Base-by-base conservation (phyloP, 768 basidiomycete species). In the Phaffia australis region DNA sequence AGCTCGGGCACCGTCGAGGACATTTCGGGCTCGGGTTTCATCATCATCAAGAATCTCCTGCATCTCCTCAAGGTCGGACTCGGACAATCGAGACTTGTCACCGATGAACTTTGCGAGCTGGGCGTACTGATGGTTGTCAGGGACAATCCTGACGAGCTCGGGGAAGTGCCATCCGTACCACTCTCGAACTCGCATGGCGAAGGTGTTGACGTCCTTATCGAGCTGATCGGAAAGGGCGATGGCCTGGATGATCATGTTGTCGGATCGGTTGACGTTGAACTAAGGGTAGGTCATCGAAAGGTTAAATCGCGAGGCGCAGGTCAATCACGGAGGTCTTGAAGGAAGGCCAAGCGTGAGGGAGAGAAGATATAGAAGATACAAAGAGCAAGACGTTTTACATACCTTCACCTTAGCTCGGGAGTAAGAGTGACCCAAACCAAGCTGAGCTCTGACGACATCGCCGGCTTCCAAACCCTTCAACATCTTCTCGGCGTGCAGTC, bases 141-240 rank as follows among this genome's bases (percentile, higher is more conserved):
- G 84, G 70, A 98, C 87, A 75, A 99, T 97, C 80, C 95, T 97
- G 68, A 87, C 88, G 86, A 99, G 89, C 79, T 99, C 95, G 4
- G 95, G 95, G 83, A 98, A 99, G 80, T 99, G 95, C 95, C 95
- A 99, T 42, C 95, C 95, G 73, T 99, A 99, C 95, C 95, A 99
- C 83, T 99, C 95, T 91, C 95, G 72, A 52, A 95, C 90, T 74
- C 95, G 84, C 95, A 99, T 99, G 23, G 93, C 83, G 74, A 98
- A 99, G 60, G 97, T 95, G 79, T 99, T 99, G 76, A 98, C 88
- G 78, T 98, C 95, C 79, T 99, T 99, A 85, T 99, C 95, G 29
- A 99, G 81, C 75, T 99, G 94, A 73, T 99, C 95, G 60, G 98
- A 82, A 32, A 99, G 81, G 7, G 93, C 94, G 73, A 99, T 97